These are phyloP conservation scores for Colletotrichum limetticola DNA, from an alignment of 2,329 filamentous ascomycete species.

Conservation along the genomic window DNA sequence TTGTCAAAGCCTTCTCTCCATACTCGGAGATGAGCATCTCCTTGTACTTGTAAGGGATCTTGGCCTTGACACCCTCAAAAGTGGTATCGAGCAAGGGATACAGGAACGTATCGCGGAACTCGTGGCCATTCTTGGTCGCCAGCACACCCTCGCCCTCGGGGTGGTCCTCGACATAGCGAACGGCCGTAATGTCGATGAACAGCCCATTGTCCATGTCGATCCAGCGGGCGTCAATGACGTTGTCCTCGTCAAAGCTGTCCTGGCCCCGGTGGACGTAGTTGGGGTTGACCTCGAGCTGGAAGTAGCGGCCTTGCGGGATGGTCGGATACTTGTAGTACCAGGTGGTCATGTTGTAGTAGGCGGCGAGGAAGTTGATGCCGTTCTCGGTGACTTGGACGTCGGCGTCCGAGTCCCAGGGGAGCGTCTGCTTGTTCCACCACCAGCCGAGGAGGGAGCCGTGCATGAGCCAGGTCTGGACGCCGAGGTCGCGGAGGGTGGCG, in stretches of 20 bases:
- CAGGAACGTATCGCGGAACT: constrained; percentile 67
- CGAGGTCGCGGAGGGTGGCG: constrained; percentile 71
- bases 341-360: constrained; percentile 71
- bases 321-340: constrained; percentile 55
- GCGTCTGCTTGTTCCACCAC: constrained; percentile 82
- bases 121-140: constrained; percentile 62
- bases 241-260: constrained; percentile 44
- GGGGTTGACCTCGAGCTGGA: constrained; percentile 62
- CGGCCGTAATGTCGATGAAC: constrained; percentile 63
- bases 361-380: constrained; percentile 73
- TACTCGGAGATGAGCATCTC: constrained; percentile 70
- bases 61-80: constrained; percentile 74
- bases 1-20: constrained; percentile 58
- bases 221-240: constrained; percentile 61
- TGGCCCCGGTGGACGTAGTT: constrained; percentile 47
- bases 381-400: constrained; percentile 78
- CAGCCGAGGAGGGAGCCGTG: constrained; percentile 87
- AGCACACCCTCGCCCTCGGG: constrained; percentile 56
- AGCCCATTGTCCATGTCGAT: constrained; percentile 58
- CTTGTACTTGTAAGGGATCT: constrained; percentile 72
- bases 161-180: constrained; percentile 59
- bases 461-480: constrained; percentile 83
- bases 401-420: constrained; percentile 83
- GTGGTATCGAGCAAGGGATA: constrained; percentile 76
- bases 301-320: constrained; percentile 52